Evolutionary conservation across 768 basidiomycete species (phyloP).

Genomic region (Clathrus columnatus): DNA sequence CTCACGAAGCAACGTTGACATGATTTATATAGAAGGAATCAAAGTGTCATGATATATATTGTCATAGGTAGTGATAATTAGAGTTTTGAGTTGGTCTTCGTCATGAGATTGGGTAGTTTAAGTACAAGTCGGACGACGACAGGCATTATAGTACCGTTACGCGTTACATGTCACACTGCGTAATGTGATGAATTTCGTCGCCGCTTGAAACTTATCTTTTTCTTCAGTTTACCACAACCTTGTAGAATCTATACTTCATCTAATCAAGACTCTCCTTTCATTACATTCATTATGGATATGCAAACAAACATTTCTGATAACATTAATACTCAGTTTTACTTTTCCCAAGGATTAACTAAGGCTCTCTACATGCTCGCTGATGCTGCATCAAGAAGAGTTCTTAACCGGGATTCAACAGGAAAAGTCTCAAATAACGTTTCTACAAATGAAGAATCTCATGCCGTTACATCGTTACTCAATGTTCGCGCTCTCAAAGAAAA

Average conservation of each 20-base stretch:
- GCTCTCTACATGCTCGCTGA: conserved; percentile 5
- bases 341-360: not conserved
- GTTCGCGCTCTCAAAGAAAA: not conserved
- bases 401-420: not conserved
- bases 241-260: not conserved
- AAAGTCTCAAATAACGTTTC: not conserved
- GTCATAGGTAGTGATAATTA: no score
- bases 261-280: not conserved
- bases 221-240: not conserved
- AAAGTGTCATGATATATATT: no score
- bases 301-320: not conserved
- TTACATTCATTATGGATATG: not conserved
- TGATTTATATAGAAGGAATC: no score
- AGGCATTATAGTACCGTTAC: not conserved
- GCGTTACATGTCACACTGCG: no score
- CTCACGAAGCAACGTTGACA: no score
- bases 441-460: not conserved
- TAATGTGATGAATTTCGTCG: not conserved
- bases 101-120: no score
- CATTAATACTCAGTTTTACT: not conserved
- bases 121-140: no score
- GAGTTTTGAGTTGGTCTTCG: no score
- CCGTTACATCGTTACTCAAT: not conserved
- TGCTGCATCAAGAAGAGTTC: not conserved
- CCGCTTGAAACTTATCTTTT: not conserved